A percentile compares a stretch with the other conserved stretches of the same genome.
Evolutionary conservation across 2,329 filamentous ascomycete genomes (phyloP).

Genomic region (Xylariomycetidae sp.): DNA sequence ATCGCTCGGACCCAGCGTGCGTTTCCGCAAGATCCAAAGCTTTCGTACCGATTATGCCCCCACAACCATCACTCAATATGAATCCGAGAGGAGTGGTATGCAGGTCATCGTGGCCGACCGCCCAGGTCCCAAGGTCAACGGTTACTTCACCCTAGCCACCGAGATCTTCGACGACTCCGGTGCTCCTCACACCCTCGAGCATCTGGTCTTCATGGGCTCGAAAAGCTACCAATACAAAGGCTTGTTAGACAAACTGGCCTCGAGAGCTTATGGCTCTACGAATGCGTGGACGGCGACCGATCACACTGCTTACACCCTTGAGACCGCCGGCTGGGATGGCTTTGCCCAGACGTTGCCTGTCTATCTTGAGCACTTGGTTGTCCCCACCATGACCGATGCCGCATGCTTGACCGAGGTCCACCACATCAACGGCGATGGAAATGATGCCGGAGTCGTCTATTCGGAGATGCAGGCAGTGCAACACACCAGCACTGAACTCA

Average conservation of each 20-base stretch:
- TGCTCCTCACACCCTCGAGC: constrained; percentile 80
- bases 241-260: constrained; percentile 88
- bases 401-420: constrained; percentile 94
- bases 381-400: constrained; percentile 87
- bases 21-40: constrained; percentile 78
- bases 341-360: constrained; percentile 92
- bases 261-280: constrained; percentile 84
- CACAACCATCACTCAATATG: constrained; percentile 87
- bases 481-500: constrained; percentile 76
- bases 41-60: constrained; percentile 90
- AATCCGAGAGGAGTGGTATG: constrained; percentile 91
- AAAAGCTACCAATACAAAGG: constrained; percentile 93
- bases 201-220: constrained; percentile 83
- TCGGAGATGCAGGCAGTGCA: constrained; percentile 98
- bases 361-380: constrained; percentile 88
- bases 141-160: constrained; percentile 91
- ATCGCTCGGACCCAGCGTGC: constrained; percentile 40
- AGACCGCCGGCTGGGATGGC: constrained; percentile 94
- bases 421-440: constrained; percentile 86
- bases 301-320: constrained; percentile 91
- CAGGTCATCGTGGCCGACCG: constrained; percentile 87
- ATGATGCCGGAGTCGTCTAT: constrained; percentile 96
- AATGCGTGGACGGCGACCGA: constrained; percentile 98
- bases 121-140: constrained; percentile 88
- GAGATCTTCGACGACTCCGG: constrained; percentile 98